phyloP scores from a whole-genome alignment of 1,139 yeast species.

The Candida pseudoviswanathii region DNA sequence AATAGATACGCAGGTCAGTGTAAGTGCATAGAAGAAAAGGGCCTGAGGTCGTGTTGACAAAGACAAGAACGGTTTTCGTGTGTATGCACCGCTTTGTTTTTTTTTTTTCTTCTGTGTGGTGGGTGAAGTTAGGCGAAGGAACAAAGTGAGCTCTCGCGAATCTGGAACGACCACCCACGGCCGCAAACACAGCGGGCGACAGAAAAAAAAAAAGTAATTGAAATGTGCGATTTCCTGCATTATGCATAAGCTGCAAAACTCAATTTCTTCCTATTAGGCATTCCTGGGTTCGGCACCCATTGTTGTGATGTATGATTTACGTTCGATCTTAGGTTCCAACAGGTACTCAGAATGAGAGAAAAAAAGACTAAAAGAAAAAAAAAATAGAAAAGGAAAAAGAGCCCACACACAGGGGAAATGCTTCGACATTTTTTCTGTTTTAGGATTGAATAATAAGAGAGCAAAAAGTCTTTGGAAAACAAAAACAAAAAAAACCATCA shows the following conservation, averaged over 20 bases:
- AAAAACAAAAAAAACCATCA: background rate
- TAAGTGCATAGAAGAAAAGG: too few species aligned
- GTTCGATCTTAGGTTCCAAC: constrained; percentile 3
- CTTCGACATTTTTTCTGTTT: background rate
- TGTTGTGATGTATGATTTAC: constrained; percentile 1
- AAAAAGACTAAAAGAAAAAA: constrained; percentile 1
- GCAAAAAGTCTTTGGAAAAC: background rate
- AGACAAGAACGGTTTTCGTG: too few species aligned
- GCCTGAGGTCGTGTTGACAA: too few species aligned
- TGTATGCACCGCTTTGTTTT: too few species aligned
- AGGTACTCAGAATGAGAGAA: background rate
- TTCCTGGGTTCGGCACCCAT: background rate
- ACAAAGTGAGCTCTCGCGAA: background rate
- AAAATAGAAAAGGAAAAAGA: background rate
- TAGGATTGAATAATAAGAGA: background rate
- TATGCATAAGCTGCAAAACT: constrained; percentile 2
- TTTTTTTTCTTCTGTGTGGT: too few species aligned
- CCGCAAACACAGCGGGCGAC: background rate
- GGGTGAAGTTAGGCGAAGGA: too few species aligned
- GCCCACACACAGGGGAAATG: background rate
- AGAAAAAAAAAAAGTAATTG: background rate
- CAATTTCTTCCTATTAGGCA: background rate
- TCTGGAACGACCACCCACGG: background rate
- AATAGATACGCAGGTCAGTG: too few species aligned
- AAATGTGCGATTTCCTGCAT: background rate